Evolutionary conservation across 805 yeast genomes (phyloP), one percentile per base, ranked within the genome.

Genomic region (Kazachstania viticola): DNA sequence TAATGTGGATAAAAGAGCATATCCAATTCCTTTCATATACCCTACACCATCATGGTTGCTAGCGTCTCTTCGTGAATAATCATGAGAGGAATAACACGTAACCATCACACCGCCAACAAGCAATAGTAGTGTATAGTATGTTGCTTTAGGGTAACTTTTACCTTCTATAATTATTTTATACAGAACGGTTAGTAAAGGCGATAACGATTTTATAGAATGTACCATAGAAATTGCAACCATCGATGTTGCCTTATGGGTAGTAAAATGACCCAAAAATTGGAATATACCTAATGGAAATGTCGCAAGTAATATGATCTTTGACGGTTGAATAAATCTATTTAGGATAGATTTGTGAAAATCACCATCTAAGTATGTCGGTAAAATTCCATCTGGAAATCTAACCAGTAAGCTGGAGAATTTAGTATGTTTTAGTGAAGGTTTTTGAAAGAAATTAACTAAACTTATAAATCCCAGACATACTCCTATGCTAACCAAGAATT

Each of bases 281-380:
- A 88, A 91, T 38, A 76, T 62, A 6, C 96, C 97, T 94, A 88
- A 84, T 14, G 97, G 97, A 15, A 83, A 70, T 0, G 94, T 83
- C 11, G 84, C 77, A 30, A 61, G 48, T 12, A 81, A 44, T 21
- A 78, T 62, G 31, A 64, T 48, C 29, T 52, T 42, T 2, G 73
- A 62, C 16, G 93, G 91, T 15, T 57, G 59, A 12, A 78, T 42
- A 41, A 79, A 71, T 21, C 60, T 54, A 56, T 40, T 51, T 46
- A 45, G 36, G 41, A 43, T 48, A 41, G 42, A 34, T 22, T 32
- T 39, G 38, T 49, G 37, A 51, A 52, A 42, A 41, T 54, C 31
- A 11, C 61, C 61, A 26, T 45, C 40, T 14, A 59, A 25, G 33
- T 56, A 56, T 4, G 31, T 31, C 3, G 61, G 62, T 26, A 56